These are phyloP conservation scores for Apophysomyces variabilis DNA, from an alignment of 371 early-diverging fungal species.

Conservation along the genomic window DNA sequence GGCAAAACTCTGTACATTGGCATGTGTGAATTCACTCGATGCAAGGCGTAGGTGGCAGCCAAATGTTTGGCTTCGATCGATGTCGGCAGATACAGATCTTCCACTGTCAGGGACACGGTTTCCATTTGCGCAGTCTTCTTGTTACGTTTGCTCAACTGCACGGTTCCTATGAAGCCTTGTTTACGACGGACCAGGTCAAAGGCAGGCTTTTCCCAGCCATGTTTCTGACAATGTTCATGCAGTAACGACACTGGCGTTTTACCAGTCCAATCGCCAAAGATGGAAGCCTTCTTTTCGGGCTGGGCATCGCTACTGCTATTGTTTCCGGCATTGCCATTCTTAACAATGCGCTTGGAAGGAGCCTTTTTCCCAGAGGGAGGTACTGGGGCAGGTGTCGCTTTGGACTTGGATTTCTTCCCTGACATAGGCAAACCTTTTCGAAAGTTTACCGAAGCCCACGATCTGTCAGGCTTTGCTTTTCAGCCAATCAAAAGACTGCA, in stretches of 20 bases:
- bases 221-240: conserved; percentile 79
- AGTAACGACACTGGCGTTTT: conserved; percentile 81
- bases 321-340: conserved; percentile 43
- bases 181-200: conserved; percentile 55
- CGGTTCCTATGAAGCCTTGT: conserved; percentile 59
- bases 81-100: conserved; percentile 51
- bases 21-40: conserved; percentile 76
- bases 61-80: conserved; percentile 79
- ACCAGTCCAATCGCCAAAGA: conserved; percentile 87
- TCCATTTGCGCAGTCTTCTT: conserved; percentile 72
- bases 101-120: conserved; percentile 46
- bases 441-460: too few relatives aligned
- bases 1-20: conserved; percentile 77
- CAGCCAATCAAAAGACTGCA: background rate
- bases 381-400: conserved; percentile 11
- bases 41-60: conserved; percentile 84
- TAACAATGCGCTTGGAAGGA: conserved; percentile 34
- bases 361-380: conserved; percentile 1
- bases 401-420: conserved; percentile 35
- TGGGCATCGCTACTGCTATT: conserved; percentile 23
- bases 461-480: too few relatives aligned
- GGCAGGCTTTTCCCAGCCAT: conserved; percentile 77
- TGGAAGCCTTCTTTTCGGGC: conserved; percentile 35
- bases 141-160: conserved; percentile 70
- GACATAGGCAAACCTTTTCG: conserved; percentile 22